Evolutionary conservation across 352 stramenopile species (phyloP), one percentile per base, ranked within the genome.

Genomic region (Pythium guiyangense): DNA sequence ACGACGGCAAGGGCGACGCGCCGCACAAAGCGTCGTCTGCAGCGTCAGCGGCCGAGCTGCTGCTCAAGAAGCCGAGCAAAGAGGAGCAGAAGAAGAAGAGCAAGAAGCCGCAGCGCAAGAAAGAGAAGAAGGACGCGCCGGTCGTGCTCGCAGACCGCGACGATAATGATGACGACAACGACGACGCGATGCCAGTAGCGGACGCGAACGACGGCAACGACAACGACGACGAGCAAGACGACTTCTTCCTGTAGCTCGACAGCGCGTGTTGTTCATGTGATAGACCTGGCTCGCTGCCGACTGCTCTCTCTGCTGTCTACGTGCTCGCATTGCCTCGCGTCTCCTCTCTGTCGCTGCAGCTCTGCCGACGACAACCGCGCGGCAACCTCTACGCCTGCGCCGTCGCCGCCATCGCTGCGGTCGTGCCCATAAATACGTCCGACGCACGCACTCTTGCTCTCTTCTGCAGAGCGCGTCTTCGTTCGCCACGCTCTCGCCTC

Each of bases 61-160:
- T 88, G 58, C 61, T 84, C 3, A 91, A 91, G 58, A 83, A 81
- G 18, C 73, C 75, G 15, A 71, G 66, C 3, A 89, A 91, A 50
- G 79, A 88, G 59, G 74, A 83, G 52, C 63, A 80, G 27, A 91
- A 89, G 63, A 80, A 76, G 54, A 75, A 82, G 48, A 64, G 58
- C 59, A 84, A 86, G 65, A 87, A 86, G 54, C 47, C 69, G 9
- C 70, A 69, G 39, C 77, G 65, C 54, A 85, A 79, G 48, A 85
- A 81, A 44, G 59, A 54, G 18, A 63, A 71, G 56, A 60, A 64
- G 49, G 31, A 54, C 20, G 47, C 26, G 52, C 60, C 42, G 14
- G 57, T 59, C 14, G 80, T 74, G 29, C 55, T 88, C 42, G 80
- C 77, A 4, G 78, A 91, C 34, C 68, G 76, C 43, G 80, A 89